These are phyloP conservation scores for Podospora didyma DNA, from an alignment of 495 filamentous ascomycete species.

Conservation along the genomic window DNA sequence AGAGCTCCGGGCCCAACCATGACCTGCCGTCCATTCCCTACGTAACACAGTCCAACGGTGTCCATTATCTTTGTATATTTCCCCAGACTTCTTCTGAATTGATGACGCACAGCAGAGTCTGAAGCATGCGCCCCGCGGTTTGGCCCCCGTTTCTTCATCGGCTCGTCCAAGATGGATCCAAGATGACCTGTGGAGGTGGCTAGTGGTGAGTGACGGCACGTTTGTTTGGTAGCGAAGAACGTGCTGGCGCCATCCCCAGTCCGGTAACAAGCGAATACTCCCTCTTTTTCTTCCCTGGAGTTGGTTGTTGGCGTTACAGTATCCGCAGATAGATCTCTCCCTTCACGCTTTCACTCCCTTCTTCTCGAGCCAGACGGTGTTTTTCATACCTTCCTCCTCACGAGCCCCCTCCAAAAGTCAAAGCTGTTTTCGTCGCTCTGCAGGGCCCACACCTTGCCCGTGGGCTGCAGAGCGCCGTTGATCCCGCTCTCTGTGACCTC, in stretches of 20 bases:
- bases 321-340: not conserved
- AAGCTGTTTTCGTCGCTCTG: constrained; percentile 99
- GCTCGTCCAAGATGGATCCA: not conserved
- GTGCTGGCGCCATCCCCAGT: not conserved
- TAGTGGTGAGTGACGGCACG: not conserved
- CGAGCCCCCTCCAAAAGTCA: constrained; percentile 89
- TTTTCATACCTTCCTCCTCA: constrained; percentile 69
- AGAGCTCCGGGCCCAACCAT: constrained; percentile 3
- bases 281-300: too few species aligned
- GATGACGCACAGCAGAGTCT: not conserved
- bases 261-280: not conserved
- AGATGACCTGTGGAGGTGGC: not conserved
- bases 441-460: constrained; percentile 74
- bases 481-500: constrained; percentile 69
- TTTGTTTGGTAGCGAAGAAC: not conserved
- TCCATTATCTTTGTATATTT: not conserved
- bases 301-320: too few species aligned
- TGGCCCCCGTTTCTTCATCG: not conserved
- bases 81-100: not conserved
- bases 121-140: not conserved
- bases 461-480: constrained; percentile 42
- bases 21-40: not conserved
- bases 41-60: too few species aligned
- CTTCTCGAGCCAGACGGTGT: not conserved
- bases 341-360: not conserved